Conservation (phyloP, 2,329 filamentous ascomycete species). For the Aschersonia sp. region DNA sequence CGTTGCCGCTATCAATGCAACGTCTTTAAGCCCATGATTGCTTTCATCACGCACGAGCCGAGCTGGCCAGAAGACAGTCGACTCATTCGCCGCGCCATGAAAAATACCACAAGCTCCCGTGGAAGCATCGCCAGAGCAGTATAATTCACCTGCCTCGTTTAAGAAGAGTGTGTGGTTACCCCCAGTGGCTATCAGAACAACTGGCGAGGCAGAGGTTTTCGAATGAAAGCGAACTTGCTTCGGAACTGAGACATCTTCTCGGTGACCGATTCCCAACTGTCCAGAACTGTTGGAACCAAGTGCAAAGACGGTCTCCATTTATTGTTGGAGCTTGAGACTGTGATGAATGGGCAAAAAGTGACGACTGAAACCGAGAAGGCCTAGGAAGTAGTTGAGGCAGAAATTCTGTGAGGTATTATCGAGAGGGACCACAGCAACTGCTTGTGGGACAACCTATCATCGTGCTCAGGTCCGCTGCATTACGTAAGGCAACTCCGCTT, state of each 20-base stretch:
- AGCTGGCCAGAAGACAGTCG: constrained; percentile 23
- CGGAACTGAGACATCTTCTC: constrained; percentile 55
- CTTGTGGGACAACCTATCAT: too few species aligned
- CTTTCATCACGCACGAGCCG: constrained; percentile 17
- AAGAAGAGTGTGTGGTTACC: constrained; percentile 80
- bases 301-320: constrained; percentile 45
- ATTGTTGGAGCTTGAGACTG: background rate
- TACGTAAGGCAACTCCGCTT: too few species aligned
- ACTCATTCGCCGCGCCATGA: constrained; percentile 9
- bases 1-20: constrained; percentile 48
- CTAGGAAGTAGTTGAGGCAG: too few species aligned
- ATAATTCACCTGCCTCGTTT: constrained; percentile 42
- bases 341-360: background rate
- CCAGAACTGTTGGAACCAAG: constrained; percentile 67
- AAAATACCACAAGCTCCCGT: constrained; percentile 39
- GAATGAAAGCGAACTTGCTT: constrained; percentile 44
- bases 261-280: constrained; percentile 58
- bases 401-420: too few species aligned
- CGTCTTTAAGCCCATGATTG: constrained; percentile 11
- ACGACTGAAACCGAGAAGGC: too few species aligned
- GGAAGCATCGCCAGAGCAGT: constrained; percentile 47
- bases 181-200: constrained; percentile 40
- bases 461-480: too few species aligned
- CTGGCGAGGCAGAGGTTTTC: constrained; percentile 17
- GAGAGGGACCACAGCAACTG: too few species aligned